Evolutionary conservation across 2,329 filamentous ascomycete species (phyloP).

Genomic region (Cladophialophora chaetospira): DNA sequence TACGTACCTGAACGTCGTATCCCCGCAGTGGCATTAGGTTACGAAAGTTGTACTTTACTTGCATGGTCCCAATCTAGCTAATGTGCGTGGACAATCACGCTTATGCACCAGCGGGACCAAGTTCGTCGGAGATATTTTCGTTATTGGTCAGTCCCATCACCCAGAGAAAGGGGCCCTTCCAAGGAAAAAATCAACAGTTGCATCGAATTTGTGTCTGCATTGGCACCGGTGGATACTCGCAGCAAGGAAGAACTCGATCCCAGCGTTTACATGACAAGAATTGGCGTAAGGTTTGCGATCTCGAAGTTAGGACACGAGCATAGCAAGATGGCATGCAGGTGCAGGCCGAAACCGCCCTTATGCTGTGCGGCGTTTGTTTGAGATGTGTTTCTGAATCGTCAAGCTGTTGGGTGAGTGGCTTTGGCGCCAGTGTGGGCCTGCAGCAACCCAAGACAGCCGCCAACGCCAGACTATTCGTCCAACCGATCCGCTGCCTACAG

Average conservation of each 20-base stretch:
- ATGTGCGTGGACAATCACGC: slow-evolving; percentile 19
- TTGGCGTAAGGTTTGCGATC: not conserved
- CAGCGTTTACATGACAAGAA: slow-evolving; percentile 7
- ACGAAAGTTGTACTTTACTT: not conserved
- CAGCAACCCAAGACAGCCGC: slow-evolving; percentile 20
- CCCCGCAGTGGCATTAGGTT: slow-evolving; percentile 5
- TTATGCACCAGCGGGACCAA: slow-evolving; percentile 18
- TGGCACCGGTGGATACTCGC: slow-evolving; percentile 9
- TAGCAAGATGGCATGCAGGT: slow-evolving; percentile 7
- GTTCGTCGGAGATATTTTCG: slow-evolving; percentile 16
- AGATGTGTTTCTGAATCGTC: slow-evolving; percentile 31
- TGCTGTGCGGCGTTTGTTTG: slow-evolving; percentile 31
- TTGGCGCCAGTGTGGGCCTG: slow-evolving; percentile 24
- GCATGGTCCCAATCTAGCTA: not conserved
- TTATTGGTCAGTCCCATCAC: slow-evolving; percentile 6
- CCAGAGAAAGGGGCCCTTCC: slow-evolving; percentile 16
- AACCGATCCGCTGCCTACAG: slow-evolving; percentile 24
- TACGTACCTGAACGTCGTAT: slow-evolving; percentile 1
- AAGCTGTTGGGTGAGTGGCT: slow-evolving; percentile 17
- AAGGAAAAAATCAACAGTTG: slow-evolving; percentile 5
- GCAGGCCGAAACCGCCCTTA: slow-evolving; percentile 12
- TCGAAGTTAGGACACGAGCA: too few relatives aligned
- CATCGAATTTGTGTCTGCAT: slow-evolving; percentile 17
- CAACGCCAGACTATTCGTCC: slow-evolving; percentile 22
- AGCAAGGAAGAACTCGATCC: not conserved